These are phyloP conservation scores for Immersiporthe knoxdaviesiana DNA, from an alignment of 2,329 filamentous ascomycete species.

Conservation along the genomic window DNA sequence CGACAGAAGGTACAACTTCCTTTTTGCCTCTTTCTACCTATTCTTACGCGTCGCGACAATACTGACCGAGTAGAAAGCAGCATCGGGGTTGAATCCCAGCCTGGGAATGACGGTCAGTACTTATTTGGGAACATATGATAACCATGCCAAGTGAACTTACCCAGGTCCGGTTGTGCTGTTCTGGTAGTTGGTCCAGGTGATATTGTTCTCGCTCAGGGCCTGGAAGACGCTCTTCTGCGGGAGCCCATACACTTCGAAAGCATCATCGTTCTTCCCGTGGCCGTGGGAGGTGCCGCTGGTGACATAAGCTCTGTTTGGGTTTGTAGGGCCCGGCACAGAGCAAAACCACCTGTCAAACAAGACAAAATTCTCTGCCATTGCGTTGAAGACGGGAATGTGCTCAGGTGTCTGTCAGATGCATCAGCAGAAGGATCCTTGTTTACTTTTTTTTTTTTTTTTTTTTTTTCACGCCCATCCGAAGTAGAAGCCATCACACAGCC, in stretches of 20 bases:
- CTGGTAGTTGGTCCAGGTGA: constrained; percentile 52
- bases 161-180: constrained; percentile 43
- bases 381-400: constrained; percentile 45
- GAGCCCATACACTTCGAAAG: constrained; percentile 36
- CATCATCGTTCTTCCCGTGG: constrained; percentile 38
- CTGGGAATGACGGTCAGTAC: background rate
- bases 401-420: constrained; percentile 35
- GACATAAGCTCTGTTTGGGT: constrained; percentile 45
- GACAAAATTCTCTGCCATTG: constrained; percentile 47
- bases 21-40: background rate
- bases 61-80: constrained; percentile 42
- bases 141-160: background rate
- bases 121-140: no score
- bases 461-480: no score
- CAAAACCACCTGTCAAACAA: constrained; percentile 49
- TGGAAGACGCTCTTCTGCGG: constrained; percentile 45
- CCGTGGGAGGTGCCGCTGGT: constrained; percentile 37
- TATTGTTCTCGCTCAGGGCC: constrained; percentile 43
- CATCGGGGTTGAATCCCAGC: constrained; percentile 40
- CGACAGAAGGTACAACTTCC: background rate
- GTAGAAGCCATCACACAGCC: no score
- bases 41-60: background rate
- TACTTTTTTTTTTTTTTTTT: no score
- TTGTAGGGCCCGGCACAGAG: constrained; percentile 39
- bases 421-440: no score